Conservation (phyloP, 192 early-diverging fungal genomes). For the Glomus cerebriforme region DNA sequence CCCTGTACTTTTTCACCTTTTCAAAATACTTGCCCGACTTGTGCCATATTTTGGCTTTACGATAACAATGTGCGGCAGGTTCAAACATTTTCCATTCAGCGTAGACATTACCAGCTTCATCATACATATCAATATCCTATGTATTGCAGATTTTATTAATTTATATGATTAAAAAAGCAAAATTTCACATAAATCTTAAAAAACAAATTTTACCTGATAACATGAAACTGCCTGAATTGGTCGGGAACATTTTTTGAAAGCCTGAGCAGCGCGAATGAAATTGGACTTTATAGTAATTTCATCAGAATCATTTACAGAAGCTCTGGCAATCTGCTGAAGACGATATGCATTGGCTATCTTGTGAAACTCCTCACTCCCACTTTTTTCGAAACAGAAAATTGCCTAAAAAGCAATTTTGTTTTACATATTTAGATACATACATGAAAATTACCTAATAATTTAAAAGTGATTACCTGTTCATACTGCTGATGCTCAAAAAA, state of each 20-base stretch:
- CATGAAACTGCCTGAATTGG: constrained; percentile 10
- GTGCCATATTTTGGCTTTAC: not conserved
- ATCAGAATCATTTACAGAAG: constrained; percentile 12
- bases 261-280: not conserved
- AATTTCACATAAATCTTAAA: not conserved
- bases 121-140: constrained; percentile 12
- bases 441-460: not conserved
- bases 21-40: not conserved
- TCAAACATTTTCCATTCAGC: constrained; percentile 8
- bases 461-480: not conserved
- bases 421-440: too few species aligned
- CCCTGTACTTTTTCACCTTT: not conserved
- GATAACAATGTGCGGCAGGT: not conserved
- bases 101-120: not conserved
- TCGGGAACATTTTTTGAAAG: not conserved
- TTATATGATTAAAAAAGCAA: not conserved
- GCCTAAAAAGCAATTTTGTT: constrained; percentile 19
- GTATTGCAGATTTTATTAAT: not conserved
- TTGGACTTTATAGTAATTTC: not conserved
- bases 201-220: constrained; percentile 12
- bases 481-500: constrained; percentile 16
- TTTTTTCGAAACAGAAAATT: constrained; percentile 13
- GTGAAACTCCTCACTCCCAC: not conserved
- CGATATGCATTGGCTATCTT: not conserved
- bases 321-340: constrained; percentile 3